Evolutionary conservation across 2,329 filamentous ascomycete species (phyloP).

Genomic region (Neodidymelliopsis sp.): DNA sequence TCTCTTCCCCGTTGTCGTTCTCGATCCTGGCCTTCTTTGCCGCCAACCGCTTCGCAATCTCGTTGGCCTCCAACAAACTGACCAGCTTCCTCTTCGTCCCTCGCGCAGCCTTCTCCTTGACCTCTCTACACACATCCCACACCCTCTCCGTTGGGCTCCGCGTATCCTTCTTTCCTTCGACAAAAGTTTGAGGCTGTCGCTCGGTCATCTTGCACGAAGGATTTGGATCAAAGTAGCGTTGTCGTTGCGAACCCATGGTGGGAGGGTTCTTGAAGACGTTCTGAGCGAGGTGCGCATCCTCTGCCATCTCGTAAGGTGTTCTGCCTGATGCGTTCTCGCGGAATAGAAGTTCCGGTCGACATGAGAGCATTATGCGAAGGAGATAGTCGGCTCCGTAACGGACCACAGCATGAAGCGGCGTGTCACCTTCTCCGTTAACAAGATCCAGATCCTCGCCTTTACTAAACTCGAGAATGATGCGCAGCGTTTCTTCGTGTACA

Average conservation of each 20-base stretch:
- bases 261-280: conserved; percentile 35
- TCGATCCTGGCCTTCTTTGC: conserved; percentile 11
- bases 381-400: conserved; percentile 48
- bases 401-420: conserved; percentile 67
- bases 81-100: conserved; percentile 61
- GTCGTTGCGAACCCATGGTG: neutral
- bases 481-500: conserved; percentile 15
- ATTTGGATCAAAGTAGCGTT: neutral
- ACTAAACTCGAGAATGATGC: conserved; percentile 44
- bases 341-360: conserved; percentile 66
- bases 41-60: conserved; percentile 63
- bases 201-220: conserved; percentile 9
- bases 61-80: conserved; percentile 66
- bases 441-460: conserved; percentile 61
- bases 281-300: conserved; percentile 60
- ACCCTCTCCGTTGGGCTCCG: conserved; percentile 32
- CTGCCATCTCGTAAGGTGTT: conserved; percentile 73
- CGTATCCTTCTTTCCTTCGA: conserved; percentile 11
- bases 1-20: conserved; percentile 66
- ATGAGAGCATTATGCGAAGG: conserved; percentile 59
- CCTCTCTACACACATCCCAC: conserved; percentile 49
- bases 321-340: conserved; percentile 79
- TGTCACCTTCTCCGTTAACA: conserved; percentile 71
- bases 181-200: conserved; percentile 27
- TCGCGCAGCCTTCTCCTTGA: conserved; percentile 26